phyloP scores from a whole-genome alignment of 805 yeast species.

The Metschnikowia peoriensis region DNA sequence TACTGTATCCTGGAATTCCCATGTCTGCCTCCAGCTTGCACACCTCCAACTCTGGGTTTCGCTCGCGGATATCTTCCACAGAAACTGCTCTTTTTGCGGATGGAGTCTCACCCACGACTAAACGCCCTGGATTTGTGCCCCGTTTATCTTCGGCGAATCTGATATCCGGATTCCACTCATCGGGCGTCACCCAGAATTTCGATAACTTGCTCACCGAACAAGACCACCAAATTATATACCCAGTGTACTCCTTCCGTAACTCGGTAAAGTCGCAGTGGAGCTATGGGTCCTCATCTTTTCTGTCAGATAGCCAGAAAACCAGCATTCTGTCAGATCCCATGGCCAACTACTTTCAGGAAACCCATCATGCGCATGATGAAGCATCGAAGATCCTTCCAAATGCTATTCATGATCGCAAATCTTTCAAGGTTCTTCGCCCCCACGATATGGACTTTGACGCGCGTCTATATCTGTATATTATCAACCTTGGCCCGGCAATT shows the following conservation, averaged over 20 bases:
- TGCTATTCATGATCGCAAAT: conserved; percentile 4
- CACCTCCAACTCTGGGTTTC: background rate
- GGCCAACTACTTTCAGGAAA: background rate
- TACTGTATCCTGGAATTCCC: background rate
- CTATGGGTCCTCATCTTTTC: background rate
- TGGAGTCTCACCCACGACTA: background rate
- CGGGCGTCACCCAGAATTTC: conserved; percentile 26
- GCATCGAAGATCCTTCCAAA: conserved; percentile 8
- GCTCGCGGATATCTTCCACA: background rate
- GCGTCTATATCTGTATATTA: conserved; percentile 3
- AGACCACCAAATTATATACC: conserved; percentile 36
- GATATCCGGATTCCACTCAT: background rate
- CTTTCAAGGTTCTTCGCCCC: conserved; percentile 3
- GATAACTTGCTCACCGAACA: conserved; percentile 32
- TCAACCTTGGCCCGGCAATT: conserved; percentile 19
- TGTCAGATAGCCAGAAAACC: background rate
- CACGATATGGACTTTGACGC: conserved; percentile 7
- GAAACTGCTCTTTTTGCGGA: background rate
- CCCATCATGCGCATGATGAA: background rate
- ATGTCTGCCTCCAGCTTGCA: background rate
- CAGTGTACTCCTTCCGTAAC: conserved; percentile 29
- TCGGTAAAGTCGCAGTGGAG: conserved; percentile 7
- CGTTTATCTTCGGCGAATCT: background rate
- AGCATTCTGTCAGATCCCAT: background rate
- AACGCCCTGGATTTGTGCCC: background rate